phyloP scores from a whole-genome alignment of 441 rosid genomes.

The Populus hybrid region DNA sequence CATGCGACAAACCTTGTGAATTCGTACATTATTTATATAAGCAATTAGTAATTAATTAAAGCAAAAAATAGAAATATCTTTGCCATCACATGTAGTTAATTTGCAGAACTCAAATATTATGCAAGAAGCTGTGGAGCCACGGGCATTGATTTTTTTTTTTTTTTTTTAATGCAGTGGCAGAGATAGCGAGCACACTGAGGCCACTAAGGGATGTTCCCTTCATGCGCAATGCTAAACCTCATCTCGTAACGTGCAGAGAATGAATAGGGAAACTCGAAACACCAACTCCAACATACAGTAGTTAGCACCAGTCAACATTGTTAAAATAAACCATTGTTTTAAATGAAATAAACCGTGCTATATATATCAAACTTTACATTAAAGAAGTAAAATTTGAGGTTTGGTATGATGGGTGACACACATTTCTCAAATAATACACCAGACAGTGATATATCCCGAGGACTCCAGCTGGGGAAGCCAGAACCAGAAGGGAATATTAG shows the following conservation, averaged over 20 bases:
- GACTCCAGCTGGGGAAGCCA: constrained; percentile 21
- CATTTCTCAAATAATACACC: background rate
- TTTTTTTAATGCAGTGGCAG: background rate
- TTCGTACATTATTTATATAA: background rate
- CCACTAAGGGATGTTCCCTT: constrained; percentile 27
- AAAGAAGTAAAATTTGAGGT: background rate
- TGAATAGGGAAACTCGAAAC: constrained; percentile 24
- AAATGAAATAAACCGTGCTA: background rate
- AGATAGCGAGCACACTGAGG: constrained; percentile 13
- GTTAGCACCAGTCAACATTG: background rate
- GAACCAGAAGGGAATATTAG: constrained; percentile 40
- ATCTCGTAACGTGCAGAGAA: constrained; percentile 9
- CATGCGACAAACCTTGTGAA: background rate
- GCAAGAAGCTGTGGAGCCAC: background rate
- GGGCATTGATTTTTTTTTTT: background rate
- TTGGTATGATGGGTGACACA: background rate
- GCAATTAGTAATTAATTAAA: background rate
- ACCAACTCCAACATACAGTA: background rate
- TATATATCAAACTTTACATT: background rate
- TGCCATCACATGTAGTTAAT: background rate
- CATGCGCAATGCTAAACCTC: constrained; percentile 4
- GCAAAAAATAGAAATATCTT: background rate
- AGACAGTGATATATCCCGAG: constrained; percentile 19
- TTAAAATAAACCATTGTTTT: background rate
- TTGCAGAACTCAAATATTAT: background rate